Base-by-base conservation (phyloP, 192 early-diverging fungal species). In the Spinellus fusiger region DNA sequence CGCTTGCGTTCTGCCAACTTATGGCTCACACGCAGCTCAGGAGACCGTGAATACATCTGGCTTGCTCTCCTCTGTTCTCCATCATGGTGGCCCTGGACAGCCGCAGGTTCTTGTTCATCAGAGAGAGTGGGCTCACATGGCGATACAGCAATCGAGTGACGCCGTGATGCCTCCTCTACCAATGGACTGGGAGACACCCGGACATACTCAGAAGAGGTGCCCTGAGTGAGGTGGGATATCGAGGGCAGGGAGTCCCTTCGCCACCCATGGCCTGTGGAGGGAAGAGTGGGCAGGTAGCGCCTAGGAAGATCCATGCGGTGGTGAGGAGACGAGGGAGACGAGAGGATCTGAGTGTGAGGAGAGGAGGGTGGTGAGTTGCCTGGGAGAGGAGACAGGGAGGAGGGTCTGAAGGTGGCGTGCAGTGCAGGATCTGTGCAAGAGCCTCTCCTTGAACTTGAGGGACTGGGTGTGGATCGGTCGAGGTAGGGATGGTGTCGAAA, bases 1-100 rank as follows among this genome's bases (percentile, higher is more conserved):
- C 92, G 80, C 57, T 91, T 91, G 37, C 92, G 77, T 59, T 93
- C 92, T 8, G 92, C 92, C 28, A 93, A 67, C 67, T 93, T 93
- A 73, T 93, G 92, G 50, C 82, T 84, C 15, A 92, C 84, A 38
- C 90, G 76, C 29, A 93, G 71, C 62, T 93, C 89, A 23, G 89
- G 89, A 1, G 84, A 78, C 6, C 86, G 76, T 3, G 84, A 79
- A 62, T 88, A 87, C 56, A 51, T 26, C 23, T 15, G 37, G 9
- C 28, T 22, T 22, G 4, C 58, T 49, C n/a, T n/a, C 5, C 16
- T 54, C 20, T 23, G 38, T 20, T 32, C 47, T 33, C 31, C 29
- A 10, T 1, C 44, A 23, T 29, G 20, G 59, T 56, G 4, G 62
- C 13, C 49, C n/a, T n/a, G n/a, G n/a, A n/a, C n/a, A n/a, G n/a